phyloP scores from a whole-genome alignment of 2,329 filamentous ascomycete species.

The Fusarium longipes region DNA sequence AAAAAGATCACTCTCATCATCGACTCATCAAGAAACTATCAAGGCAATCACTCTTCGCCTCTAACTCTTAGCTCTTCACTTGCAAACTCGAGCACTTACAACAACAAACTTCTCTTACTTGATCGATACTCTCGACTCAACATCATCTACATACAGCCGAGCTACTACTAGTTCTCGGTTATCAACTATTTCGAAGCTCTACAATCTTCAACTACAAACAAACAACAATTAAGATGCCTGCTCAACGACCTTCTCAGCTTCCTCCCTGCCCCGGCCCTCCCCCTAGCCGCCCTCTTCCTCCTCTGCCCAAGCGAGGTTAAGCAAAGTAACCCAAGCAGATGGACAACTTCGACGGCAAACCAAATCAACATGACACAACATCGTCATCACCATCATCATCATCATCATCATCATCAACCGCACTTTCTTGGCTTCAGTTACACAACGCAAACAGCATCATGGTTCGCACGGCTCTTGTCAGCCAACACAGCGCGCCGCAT shows the following conservation, averaged over 20 bases:
- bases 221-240: constrained; percentile 59
- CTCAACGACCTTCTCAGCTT: constrained; percentile 72
- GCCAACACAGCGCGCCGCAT: constrained; percentile 31
- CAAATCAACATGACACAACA: constrained; percentile 4
- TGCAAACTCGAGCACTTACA: constrained; percentile 28
- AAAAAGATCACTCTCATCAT: constrained; percentile 39
- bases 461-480: constrained; percentile 39
- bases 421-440: constrained; percentile 32
- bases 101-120: constrained; percentile 22
- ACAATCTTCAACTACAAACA: constrained; percentile 30
- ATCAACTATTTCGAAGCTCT: constrained; percentile 28
- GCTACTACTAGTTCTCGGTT: constrained; percentile 37
- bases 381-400: no score
- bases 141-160: constrained; percentile 38
- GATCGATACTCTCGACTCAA: constrained; percentile 26
- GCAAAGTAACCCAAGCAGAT: constrained; percentile 17
- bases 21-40: constrained; percentile 39
- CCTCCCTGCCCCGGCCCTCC: constrained; percentile 75
- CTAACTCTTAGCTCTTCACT: constrained; percentile 9
- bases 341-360: constrained; percentile 15
- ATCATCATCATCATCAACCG: constrained; percentile 11
- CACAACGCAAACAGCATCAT: constrained; percentile 23
- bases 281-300: constrained; percentile 72
- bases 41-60: constrained; percentile 36
- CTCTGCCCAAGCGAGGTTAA: constrained; percentile 71